A percentile compares a stretch with the other conserved stretches of the same genome.
These are phyloP conservation scores for Pythium volutum DNA, from an alignment of 352 stramenopile species.

Conservation along the genomic window DNA sequence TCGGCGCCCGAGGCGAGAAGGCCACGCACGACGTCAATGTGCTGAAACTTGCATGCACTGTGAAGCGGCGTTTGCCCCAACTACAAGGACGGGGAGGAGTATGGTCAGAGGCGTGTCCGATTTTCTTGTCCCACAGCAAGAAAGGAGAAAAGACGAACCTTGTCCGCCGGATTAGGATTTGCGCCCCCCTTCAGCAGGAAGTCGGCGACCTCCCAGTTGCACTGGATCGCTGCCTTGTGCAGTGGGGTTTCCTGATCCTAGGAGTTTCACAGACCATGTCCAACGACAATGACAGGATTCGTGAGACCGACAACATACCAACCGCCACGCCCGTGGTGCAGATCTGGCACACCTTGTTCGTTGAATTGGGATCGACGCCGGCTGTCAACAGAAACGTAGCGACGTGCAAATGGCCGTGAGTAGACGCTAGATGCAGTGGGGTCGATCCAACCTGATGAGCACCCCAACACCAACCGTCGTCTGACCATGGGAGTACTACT, in stretches of 20 bases:
- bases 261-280: too few species aligned
- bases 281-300: too few species aligned
- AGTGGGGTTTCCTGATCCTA: neutral
- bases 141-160: neutral
- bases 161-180: neutral
- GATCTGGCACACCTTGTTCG: too few species aligned
- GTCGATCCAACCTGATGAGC: too few species aligned
- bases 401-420: neutral
- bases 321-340: too few species aligned
- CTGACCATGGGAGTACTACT: too few species aligned
- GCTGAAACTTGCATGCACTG: neutral
- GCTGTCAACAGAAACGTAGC: neutral
- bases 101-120: neutral
- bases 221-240: neutral
- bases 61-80: neutral
- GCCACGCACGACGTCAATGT: neutral
- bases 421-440: neutral
- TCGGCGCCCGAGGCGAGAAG: neutral
- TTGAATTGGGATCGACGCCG: neutral
- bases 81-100: too few species aligned
- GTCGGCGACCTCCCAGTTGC: neutral
- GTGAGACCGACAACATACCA: too few species aligned
- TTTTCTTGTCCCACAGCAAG: too few species aligned
- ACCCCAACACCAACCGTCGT: too few species aligned
- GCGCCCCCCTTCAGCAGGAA: neutral